Conservation (phyloP, 176 grass and related monocot species). For the Eremochloa ophiuroides region DNA sequence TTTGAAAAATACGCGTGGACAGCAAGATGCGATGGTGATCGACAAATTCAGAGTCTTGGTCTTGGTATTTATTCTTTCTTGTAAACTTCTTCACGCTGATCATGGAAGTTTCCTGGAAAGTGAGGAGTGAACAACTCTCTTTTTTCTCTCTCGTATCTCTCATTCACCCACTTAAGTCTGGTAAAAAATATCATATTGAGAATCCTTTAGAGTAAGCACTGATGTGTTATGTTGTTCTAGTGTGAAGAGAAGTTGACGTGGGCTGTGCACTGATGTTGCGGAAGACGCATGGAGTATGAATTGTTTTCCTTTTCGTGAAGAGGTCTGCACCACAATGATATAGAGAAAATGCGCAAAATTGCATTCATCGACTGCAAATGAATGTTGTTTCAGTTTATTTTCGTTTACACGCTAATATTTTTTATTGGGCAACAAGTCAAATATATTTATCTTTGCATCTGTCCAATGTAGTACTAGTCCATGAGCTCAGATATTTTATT, state of each 20-base stretch:
- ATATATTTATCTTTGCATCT: no score
- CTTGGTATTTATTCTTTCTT: conserved; percentile 4
- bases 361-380: not conserved
- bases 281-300: not conserved
- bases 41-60: conserved; percentile 18
- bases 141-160: not conserved
- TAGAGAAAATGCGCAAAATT: not conserved
- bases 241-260: not conserved
- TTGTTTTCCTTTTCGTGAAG: not conserved
- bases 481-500: no score
- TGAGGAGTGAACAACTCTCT: not conserved
- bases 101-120: conserved; percentile 37
- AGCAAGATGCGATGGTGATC: conserved; percentile 7
- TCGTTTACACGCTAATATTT: no score
- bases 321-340: not conserved
- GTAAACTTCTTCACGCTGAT: not conserved
- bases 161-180: not conserved
- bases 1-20: not conserved
- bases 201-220: not conserved
- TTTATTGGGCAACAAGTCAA: no score
- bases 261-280: no score
- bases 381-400: not conserved
- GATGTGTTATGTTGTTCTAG: not conserved
- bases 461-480: no score
- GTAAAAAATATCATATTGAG: no score